These are phyloP conservation scores for Anastatica hierochuntica DNA, from an alignment of 345 rosid genomes.

Conservation along the genomic window DNA sequence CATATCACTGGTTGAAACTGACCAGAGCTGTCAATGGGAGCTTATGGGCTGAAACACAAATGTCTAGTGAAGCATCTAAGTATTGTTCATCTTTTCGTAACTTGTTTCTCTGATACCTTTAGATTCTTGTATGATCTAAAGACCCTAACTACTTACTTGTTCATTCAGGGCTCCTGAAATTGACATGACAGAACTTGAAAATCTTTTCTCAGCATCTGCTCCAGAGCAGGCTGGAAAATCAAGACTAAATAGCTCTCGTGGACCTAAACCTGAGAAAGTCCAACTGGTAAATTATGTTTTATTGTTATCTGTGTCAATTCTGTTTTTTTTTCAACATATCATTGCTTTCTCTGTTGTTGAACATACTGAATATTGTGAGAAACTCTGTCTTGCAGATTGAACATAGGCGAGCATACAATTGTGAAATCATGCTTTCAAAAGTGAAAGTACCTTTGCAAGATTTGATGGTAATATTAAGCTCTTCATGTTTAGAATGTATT, in stretches of 20 bases:
- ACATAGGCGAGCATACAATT: conserved; percentile 89
- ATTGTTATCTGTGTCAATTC: not conserved
- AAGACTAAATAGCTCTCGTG: conserved; percentile 32
- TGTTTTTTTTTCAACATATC: not conserved
- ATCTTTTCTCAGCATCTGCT: conserved; percentile 69
- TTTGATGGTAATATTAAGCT: conserved; percentile 52
- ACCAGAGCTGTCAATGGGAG: conserved; percentile 92
- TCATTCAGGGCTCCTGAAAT: conserved; percentile 77
- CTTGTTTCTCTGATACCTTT: conserved; percentile 8
- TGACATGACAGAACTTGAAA: conserved; percentile 92
- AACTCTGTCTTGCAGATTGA: conserved; percentile 52
- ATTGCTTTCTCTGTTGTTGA: not conserved
- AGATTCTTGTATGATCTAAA: conserved; percentile 2
- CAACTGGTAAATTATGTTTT: conserved; percentile 54
- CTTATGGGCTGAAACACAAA: conserved; percentile 95
- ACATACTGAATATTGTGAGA: conserved; percentile 2
- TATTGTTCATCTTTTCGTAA: conserved; percentile 22
- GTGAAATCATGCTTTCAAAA: conserved; percentile 98
- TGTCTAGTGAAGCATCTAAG: conserved; percentile 77
- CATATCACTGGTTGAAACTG: conserved; percentile 93
- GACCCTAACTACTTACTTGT: conserved; percentile 7
- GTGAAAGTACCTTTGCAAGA: conserved; percentile 83
- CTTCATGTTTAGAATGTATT: conserved; percentile 11
- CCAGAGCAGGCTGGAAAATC: conserved; percentile 47
- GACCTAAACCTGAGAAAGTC: conserved; percentile 73